Evolutionary conservation across 805 yeast genomes (phyloP), one percentile per base, ranked within the genome.

Genomic region (Metschnikowia santaceciliae): DNA sequence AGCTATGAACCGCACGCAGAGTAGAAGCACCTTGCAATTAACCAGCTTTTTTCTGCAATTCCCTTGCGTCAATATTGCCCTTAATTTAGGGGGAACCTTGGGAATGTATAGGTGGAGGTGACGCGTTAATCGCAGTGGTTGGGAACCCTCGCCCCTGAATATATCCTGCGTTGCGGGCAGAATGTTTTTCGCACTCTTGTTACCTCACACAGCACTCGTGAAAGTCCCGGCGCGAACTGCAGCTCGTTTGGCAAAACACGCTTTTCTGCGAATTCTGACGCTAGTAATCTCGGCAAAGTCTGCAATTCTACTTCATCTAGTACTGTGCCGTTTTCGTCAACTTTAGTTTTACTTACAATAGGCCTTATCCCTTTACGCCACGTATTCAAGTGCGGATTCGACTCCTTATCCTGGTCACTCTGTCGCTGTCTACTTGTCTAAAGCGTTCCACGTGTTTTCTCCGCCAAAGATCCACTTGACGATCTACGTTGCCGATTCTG

Each of bases 191-290:
- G 45, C 45, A 32, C 35, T 23, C 33, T 22, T 32, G 44, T 41
- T n/a, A 37, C 35, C 35, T 13, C 41, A 17, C 44, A 32, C 33
- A 17, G 32, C 34, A 26, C 32, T n/a, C 38, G 30, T 42, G 34
- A 42, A 42, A 42, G 38, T 22, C 32, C 32, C 46, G 46, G 46
- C 46, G 46, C 46, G 46, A 34, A 42, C 38, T 42, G 46, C 38
- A 20, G 32, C 38, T 30, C 46, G 20, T 42, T 33, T 42, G 46
- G 38, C 38, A 14, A 33, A 42, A 42, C 46, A 42, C 46, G 46
- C 46, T 32, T 42, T 42, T 42, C 46, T 42, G 46, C 46, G 46
- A 42, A 42, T 42, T 42, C 38, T 32, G 46, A 33, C 30, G 15
- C 32, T 42, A 33, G 46, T 42, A 37, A 42, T 42, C 38, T 33